Evolutionary conservation across 331 rosid species (phyloP).

Genomic region (Quercus tomentella): DNA sequence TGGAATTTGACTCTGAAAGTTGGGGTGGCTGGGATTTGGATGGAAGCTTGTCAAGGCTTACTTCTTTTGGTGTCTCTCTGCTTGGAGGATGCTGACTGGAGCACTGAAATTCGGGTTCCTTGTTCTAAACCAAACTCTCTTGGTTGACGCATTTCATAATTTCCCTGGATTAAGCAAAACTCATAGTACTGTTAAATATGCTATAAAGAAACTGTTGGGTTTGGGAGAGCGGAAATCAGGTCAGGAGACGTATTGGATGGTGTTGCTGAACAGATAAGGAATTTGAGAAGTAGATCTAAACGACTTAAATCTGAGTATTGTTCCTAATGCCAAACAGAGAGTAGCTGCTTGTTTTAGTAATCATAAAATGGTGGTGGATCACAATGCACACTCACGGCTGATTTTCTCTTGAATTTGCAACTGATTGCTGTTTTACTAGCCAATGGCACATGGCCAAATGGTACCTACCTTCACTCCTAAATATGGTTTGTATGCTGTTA

Average conservation of each 20-base stretch:
- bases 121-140: constrained; percentile 53
- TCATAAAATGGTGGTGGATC: background rate
- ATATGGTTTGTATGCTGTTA: background rate
- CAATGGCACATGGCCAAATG: too few species aligned
- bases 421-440: too few species aligned
- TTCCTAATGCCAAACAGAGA: background rate
- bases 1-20: constrained; percentile 71
- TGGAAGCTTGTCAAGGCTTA: constrained; percentile 52
- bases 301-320: constrained; percentile 36
- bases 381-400: background rate
- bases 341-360: background rate
- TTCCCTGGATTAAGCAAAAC: constrained; percentile 84
- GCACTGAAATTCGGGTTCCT: constrained; percentile 79
- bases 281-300: constrained; percentile 56
- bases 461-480: background rate
- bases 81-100: constrained; percentile 85
- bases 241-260: constrained; percentile 65
- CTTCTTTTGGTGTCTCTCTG: constrained; percentile 62
- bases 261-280: constrained; percentile 40
- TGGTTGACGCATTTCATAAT: constrained; percentile 63
- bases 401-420: too few species aligned
- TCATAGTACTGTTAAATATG: constrained; percentile 81
- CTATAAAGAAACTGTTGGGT: constrained; percentile 72
- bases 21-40: constrained; percentile 89
- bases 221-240: constrained; percentile 60